Conservation (phyloP, 768 basidiomycete species). For the Kwoniella dejecticola region DNA sequence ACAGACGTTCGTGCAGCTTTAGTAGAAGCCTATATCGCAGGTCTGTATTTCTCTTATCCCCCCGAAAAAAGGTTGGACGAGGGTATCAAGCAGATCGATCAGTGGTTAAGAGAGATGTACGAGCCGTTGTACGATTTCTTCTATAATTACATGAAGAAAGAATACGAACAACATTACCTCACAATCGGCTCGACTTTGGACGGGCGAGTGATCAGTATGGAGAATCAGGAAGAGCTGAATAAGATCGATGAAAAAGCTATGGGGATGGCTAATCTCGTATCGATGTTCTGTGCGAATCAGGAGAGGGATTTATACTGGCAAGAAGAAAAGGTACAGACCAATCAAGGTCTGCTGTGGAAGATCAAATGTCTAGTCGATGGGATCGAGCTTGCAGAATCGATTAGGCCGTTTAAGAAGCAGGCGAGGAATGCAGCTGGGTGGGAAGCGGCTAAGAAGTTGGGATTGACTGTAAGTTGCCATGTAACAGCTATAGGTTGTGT, state of each 20-base stretch:
- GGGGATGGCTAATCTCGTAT: conserved; percentile 40
- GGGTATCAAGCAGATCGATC: conserved; percentile 36
- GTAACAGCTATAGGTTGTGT: background rate
- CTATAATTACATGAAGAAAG: conserved; percentile 44
- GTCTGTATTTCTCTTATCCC: conserved; percentile 44
- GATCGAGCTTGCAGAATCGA: conserved; percentile 39
- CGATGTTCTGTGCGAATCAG: conserved; percentile 23
- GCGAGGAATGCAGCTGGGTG: conserved; percentile 48
- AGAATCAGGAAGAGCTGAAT: conserved; percentile 34
- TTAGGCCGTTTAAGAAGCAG: conserved; percentile 36
- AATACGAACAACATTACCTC: conserved; percentile 40
- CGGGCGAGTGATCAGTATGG: conserved; percentile 20
- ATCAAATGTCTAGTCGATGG: conserved; percentile 38
- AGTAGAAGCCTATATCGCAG: conserved; percentile 52
- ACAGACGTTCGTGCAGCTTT: conserved; percentile 49
- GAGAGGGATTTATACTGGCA: conserved; percentile 35
- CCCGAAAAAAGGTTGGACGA: conserved; percentile 19
- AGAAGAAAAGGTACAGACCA: conserved; percentile 39
- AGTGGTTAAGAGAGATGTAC: conserved; percentile 51
- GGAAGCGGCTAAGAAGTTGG: conserved; percentile 44
- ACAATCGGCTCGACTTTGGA: conserved; percentile 28
- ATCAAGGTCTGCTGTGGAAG: conserved; percentile 42
- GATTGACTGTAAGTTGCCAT: conserved; percentile 37
- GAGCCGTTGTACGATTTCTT: conserved; percentile 49
- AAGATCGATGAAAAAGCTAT: conserved; percentile 26